Conservation (phyloP, 768 basidiomycete genomes). For the Dacryopinax primogenitus region DNA sequence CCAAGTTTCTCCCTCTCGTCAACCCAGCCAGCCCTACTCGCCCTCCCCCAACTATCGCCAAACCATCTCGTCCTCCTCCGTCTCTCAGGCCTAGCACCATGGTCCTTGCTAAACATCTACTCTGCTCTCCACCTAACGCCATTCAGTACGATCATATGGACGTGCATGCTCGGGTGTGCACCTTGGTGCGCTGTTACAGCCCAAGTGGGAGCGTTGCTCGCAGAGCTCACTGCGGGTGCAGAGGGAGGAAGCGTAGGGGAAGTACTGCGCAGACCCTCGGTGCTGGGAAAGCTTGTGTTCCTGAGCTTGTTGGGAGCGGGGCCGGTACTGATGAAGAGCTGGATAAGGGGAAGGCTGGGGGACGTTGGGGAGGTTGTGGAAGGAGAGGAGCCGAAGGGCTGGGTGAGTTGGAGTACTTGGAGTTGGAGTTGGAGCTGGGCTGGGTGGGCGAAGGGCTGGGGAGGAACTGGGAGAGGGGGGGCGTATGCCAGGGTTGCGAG, state of each 20-base stretch:
- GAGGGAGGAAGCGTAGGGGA: not conserved
- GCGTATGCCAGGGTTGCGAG: not conserved
- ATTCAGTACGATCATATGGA: not conserved
- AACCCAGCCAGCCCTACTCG: slow-evolving; percentile 42
- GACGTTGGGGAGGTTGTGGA: not conserved
- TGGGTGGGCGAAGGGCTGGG: too few relatives aligned
- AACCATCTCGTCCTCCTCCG: slow-evolving; percentile 67
- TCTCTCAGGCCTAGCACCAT: slow-evolving; percentile 85
- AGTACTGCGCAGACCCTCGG: not conserved
- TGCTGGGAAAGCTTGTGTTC: not conserved
- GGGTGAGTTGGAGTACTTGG: not conserved
- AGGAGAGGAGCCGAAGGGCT: not conserved
- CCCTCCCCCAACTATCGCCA: slow-evolving; percentile 26
- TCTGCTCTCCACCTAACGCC: not conserved
- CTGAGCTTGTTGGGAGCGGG: not conserved
- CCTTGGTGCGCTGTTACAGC: slow-evolving; percentile 3
- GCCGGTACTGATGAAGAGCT: not conserved
- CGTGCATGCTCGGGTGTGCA: not conserved
- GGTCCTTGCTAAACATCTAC: slow-evolving; percentile 86
- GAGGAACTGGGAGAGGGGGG: not conserved
- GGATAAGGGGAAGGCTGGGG: not conserved
- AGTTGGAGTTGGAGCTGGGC: too few relatives aligned
- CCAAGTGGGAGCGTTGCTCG: not conserved
- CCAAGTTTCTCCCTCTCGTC: slow-evolving; percentile 61
- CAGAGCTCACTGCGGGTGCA: not conserved